Evolutionary conservation across 2,329 filamentous ascomycete genomes (phyloP).

Genomic region (Arthroderma sp.): DNA sequence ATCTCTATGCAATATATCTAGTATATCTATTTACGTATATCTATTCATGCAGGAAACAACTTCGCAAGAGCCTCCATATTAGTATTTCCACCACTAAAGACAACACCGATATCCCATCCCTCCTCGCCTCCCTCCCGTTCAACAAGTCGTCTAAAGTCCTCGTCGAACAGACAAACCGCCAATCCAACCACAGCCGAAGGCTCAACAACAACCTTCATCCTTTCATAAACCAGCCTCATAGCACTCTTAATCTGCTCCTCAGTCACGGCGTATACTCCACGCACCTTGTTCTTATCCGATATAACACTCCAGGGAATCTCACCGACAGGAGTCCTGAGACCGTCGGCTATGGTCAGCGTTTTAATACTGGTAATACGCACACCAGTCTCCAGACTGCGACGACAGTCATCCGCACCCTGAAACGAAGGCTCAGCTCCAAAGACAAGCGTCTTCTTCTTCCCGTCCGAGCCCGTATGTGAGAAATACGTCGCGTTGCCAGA

Average conservation of each 20-base stretch:
- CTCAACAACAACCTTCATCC: conserved; percentile 84
- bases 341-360: conserved; percentile 75
- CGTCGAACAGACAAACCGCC: conserved; percentile 70
- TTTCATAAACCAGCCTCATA: conserved; percentile 65
- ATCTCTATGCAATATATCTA: not conserved
- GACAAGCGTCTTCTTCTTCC: conserved; percentile 51
- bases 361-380: conserved; percentile 54
- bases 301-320: conserved; percentile 64
- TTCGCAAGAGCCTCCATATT: conserved; percentile 47
- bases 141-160: conserved; percentile 63
- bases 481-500: conserved; percentile 64
- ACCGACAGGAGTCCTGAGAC: conserved; percentile 72
- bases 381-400: conserved; percentile 53
- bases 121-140: conserved; percentile 50
- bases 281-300: conserved; percentile 55
- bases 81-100: conserved; percentile 53
- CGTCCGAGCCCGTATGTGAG: conserved; percentile 42
- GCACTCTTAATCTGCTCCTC: conserved; percentile 72
- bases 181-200: conserved; percentile 75
- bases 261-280: conserved; percentile 57
- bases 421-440: conserved; percentile 80
- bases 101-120: conserved; percentile 58
- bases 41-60: conserved; percentile 29
- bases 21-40: not conserved
- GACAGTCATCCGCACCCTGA: conserved; percentile 71